Evolutionary conservation across 2,329 filamentous ascomycete species (phyloP).

Genomic region (Orbilia blumenaviensis): DNA sequence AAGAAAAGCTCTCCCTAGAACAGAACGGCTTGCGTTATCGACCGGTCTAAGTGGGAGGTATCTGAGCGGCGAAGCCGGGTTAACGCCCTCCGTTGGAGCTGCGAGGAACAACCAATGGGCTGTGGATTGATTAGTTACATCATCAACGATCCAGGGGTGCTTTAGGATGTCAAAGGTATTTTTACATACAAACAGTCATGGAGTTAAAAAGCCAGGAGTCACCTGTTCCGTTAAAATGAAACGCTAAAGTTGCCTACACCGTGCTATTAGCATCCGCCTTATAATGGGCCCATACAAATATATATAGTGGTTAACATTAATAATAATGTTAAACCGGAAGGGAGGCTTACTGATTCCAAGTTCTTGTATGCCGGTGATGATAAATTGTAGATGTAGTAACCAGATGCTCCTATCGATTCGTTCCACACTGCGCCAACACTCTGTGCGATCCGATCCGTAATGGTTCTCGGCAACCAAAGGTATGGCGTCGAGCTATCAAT

Average conservation of each 20-base stretch:
- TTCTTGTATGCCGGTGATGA: conserved; percentile 35
- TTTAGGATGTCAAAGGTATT: background rate
- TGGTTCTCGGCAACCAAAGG: conserved; percentile 30
- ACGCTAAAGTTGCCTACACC: conserved; percentile 34
- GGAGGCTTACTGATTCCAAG: conserved; percentile 16
- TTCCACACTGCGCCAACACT: conserved; percentile 50
- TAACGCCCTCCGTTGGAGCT: conserved; percentile 27
- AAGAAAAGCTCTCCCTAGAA: conserved; percentile 42
- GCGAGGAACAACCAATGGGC: conserved; percentile 29
- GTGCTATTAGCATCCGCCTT: background rate
- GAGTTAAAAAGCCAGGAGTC: conserved; percentile 48
- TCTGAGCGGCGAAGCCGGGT: background rate
- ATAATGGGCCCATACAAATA: too few relatives aligned
- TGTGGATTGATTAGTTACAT: background rate
- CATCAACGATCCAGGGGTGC: background rate
- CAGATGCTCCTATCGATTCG: conserved; percentile 24
- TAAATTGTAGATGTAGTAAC: conserved; percentile 43
- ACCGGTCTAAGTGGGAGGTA: conserved; percentile 44
- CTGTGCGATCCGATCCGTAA: conserved; percentile 40
- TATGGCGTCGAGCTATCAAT: conserved; percentile 48
- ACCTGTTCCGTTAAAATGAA: conserved; percentile 32
- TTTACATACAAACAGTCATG: conserved; percentile 31
- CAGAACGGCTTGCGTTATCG: conserved; percentile 27
- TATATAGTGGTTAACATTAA: too few relatives aligned
- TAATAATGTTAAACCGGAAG: background rate